A percentile compares a stretch with the other conserved stretches of the same genome.
phyloP scores from a whole-genome alignment of 257 asterid genomes.

The Osmanthus fragrans region DNA sequence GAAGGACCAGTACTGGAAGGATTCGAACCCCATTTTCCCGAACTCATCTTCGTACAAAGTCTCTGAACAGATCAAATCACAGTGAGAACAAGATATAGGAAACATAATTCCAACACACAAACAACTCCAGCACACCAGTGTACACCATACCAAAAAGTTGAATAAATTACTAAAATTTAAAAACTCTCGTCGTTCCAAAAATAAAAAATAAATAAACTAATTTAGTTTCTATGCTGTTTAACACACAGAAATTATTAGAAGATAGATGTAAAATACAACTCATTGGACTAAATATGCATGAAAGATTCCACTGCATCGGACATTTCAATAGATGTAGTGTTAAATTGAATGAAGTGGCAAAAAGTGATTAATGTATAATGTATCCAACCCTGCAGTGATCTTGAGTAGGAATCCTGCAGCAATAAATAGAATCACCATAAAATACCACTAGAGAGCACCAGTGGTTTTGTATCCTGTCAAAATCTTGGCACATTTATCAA shows the following conservation, averaged over 20 bases:
- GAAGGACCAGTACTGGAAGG: slow-evolving; percentile 21
- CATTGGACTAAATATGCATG: background rate
- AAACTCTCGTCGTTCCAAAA: background rate
- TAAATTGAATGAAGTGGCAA: background rate
- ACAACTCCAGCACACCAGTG: background rate
- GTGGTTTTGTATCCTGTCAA: too few species aligned
- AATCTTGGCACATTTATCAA: too few species aligned
- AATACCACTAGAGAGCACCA: background rate
- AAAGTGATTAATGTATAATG: too few species aligned
- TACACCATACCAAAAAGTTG: background rate
- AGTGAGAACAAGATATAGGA: slow-evolving; percentile 6
- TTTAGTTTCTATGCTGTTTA: background rate
- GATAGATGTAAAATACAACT: background rate
- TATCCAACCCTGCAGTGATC: too few species aligned
- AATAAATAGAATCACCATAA: too few species aligned
- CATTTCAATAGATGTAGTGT: background rate
- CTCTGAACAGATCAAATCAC: slow-evolving; percentile 26
- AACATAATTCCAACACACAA: background rate
- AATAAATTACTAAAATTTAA: background rate
- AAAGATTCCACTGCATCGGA: background rate
- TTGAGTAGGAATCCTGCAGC: too few species aligned
- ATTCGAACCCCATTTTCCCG: slow-evolving; percentile 32
- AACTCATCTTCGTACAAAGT: slow-evolving; percentile 40
- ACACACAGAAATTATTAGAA: background rate
- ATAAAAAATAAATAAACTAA: background rate